Evolutionary conservation across 2,329 filamentous ascomycete species (phyloP), one percentile per base, ranked within the genome.

Genomic region (Hymenoscyphus fructigenus): DNA sequence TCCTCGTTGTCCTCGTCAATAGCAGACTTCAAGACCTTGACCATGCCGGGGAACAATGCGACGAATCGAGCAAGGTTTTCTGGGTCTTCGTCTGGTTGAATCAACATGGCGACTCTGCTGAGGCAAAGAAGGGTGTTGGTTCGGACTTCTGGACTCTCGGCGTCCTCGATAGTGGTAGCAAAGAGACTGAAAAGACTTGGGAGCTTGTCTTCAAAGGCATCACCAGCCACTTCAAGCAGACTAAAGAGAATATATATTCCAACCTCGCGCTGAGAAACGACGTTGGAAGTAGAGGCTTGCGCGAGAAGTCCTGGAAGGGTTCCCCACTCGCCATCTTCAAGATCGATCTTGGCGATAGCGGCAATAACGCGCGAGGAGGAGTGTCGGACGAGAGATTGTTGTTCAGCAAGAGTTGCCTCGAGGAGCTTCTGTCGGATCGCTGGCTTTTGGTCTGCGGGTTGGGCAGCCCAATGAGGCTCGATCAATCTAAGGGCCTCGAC

Each of bases 111-210:
- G 73, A 97, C 85, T 75, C 92, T 91, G 74, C 93, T 93, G 67
- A 98, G 85, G 67, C 92, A 93, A 75, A 96, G 87, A 79, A 97
- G 89, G 36, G 95, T 96, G 83, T 97, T 98, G 81, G 97, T 88
- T 73, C 93, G 90, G 64, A 99, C 95, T 77, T 97, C 92, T 67
- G 91, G 86, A 78, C 93, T 97, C 79, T 96, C 89, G 1, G 91
- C 88, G 75, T 98, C 95, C 74, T 91, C 88, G 74, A 99, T 95
- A 58, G 93, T 96, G 77, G 89, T 89, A 78, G 84, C 83, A 81
- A 98, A 97, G 29, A 98, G 84, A 73, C 85, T 84, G 74, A 98
- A 92, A 66, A 98, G 86, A 75, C 91, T 88, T 65, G 84, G 79
- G 72, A 92, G 87, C 79, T 95, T 91, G 74, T 93, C 91, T 73